Base-by-base conservation (phyloP, 495 filamentous ascomycete species). In the Glutinoglossum americanum region DNA sequence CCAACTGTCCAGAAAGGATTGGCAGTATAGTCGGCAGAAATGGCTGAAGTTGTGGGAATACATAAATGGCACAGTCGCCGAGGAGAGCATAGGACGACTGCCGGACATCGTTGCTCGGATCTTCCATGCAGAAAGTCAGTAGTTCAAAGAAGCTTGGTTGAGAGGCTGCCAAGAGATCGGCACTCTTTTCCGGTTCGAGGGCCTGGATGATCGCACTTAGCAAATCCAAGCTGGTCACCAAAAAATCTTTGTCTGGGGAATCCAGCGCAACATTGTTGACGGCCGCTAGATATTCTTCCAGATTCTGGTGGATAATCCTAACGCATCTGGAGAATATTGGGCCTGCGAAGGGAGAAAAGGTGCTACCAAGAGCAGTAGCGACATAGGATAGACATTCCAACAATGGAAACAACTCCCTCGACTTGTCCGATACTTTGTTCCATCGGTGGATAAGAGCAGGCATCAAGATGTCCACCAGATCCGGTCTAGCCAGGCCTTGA, bases 81-180 rank as follows among this genome's bases (percentile, higher is more conserved):
- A 99, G 81, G 28, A 99, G 75, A 11, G 92, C 92, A 63, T 95
- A 99, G 2, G 89, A 87, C 26, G 93, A 97, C 67, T 99, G 92
- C 53, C 89, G 84, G 15, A 97, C 92, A 67, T 94, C 90, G 60
- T 94, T 87, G 64, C 84, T 84, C 10, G 77, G 74, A 67, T 97
- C 89, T 66, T 93, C 83, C 87, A 97, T 89, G 70, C 92, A 97
- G 66, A 87, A 84, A 54, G 77, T 78, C 53, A 99, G 74, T 26
- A 97, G 75, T 61, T 94, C 83, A 64, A 97, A 99, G 73, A 97
- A 87, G 19, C 78, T 76, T 3, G 85, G 85, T 62, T 87, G 80
- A 3, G 85, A 83, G 55, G 72, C 78, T 56, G 74, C 71, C 54
- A 95, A 81, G 39, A 98, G 76, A 64, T 84, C 80, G 39, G 78